These are phyloP conservation scores for Malus sylvestris DNA, from an alignment of 306 rosid genomes.

Conservation along the genomic window DNA sequence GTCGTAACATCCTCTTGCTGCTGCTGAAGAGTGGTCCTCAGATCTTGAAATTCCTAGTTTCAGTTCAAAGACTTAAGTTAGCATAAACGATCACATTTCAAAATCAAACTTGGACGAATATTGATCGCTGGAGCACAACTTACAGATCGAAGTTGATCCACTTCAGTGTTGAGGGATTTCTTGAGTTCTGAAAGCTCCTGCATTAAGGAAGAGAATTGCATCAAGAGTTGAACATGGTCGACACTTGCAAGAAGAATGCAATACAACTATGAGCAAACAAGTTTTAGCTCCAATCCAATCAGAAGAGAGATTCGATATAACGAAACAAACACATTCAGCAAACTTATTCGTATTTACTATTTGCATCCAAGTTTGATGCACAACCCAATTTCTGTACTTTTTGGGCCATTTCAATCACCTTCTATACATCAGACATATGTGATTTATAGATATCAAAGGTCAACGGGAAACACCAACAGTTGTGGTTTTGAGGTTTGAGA, in stretches of 20 bases:
- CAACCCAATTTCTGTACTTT: neutral
- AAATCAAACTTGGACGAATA: neutral
- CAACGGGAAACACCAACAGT: neutral
- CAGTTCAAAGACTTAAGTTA: slow-evolving; percentile 1
- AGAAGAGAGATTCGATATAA: neutral
- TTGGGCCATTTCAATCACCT: neutral
- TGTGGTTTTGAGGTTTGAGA: neutral
- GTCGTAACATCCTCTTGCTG: slow-evolving; percentile 93
- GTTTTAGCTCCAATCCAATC: neutral
- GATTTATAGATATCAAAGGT: neutral
- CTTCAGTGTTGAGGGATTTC: slow-evolving; percentile 88
- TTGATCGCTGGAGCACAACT: slow-evolving; percentile 27
- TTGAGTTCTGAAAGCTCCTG: slow-evolving; percentile 92
- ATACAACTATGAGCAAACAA: neutral
- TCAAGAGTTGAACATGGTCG: slow-evolving; percentile 9
- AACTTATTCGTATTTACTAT: neutral
- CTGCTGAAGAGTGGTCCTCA: slow-evolving; percentile 87
- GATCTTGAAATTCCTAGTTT: slow-evolving; percentile 84
- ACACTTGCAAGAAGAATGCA: slow-evolving; percentile 6
- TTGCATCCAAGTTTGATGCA: neutral
- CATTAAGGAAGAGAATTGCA: slow-evolving; percentile 9
- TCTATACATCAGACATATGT: neutral
- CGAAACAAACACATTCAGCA: neutral
- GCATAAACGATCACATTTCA: neutral
- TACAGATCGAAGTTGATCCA: slow-evolving; percentile 80